Percentiles rank a stretch among this genome's conserved stretches.
phyloP scores from a whole-genome alignment of 805 yeast species.

The Ogataea haglerorum region DNA sequence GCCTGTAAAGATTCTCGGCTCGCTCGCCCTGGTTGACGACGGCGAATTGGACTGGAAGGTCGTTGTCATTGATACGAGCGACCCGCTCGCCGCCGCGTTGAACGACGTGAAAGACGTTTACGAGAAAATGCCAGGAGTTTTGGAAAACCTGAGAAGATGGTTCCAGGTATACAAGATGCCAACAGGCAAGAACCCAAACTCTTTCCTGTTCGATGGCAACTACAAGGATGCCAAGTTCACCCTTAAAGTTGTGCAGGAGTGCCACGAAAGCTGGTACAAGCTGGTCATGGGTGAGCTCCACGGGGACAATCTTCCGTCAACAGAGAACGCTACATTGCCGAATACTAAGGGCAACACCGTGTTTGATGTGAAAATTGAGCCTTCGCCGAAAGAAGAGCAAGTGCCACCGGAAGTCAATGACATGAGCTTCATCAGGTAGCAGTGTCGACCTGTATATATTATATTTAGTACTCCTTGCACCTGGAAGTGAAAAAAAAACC shows the following conservation, averaged over 20 bases:
- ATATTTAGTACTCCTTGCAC: slow-evolving; percentile 7
- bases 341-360: slow-evolving; percentile 25
- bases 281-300: slow-evolving; percentile 44
- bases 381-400: slow-evolving; percentile 27
- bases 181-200: slow-evolving; percentile 72
- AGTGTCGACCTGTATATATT: slow-evolving; percentile 24
- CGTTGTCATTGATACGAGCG: slow-evolving; percentile 63
- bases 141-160: slow-evolving; percentile 71
- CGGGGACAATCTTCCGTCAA: slow-evolving; percentile 33
- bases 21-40: slow-evolving; percentile 79
- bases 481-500: slow-evolving; percentile 2
- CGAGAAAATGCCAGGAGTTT: slow-evolving; percentile 62
- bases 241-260: slow-evolving; percentile 55
- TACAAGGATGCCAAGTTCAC: slow-evolving; percentile 59
- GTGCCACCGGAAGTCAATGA: slow-evolving; percentile 38
- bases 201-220: slow-evolving; percentile 71
- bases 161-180: slow-evolving; percentile 82
- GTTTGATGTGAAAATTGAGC: slow-evolving; percentile 28
- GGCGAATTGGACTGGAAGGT: slow-evolving; percentile 98
- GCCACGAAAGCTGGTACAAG: slow-evolving; percentile 64
- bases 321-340: slow-evolving; percentile 38
- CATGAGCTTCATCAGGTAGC: slow-evolving; percentile 26
- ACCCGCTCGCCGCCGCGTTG: slow-evolving; percentile 59
- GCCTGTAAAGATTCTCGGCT: slow-evolving; percentile 68
- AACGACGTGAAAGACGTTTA: slow-evolving; percentile 68